Evolutionary conservation across 1,139 yeast species (phyloP), one percentile per base, ranked within the genome.

Genomic region (Protomyces lactucae-debilis): DNA sequence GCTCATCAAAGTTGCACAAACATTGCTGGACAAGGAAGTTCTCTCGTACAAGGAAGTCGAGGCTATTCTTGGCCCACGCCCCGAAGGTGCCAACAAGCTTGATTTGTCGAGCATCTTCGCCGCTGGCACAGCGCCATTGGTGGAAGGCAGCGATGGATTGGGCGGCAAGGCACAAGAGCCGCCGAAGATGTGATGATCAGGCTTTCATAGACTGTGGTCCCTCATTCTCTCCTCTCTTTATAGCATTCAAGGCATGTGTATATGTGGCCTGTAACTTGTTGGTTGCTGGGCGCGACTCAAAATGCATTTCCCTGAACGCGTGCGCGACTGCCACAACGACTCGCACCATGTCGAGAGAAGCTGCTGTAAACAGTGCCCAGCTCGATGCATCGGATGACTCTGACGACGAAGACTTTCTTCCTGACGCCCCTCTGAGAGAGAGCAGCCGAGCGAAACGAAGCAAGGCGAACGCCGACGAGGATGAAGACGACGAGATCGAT

Each of bases 31-130:
- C 67, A 92, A 91, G 74, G 98, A 92, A 74, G 93, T 88, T 46
- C 83, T 92, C 55, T 88, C 95, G 1, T 83, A 97, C 74, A 93
- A 88, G 70, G 98, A 92, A 75, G 89, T 92, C 93, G 85, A 90
- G 67, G 80, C 91, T 69, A 76, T 92, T 61, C 80, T 92, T 61
- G 98, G 98, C 1, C 87, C 88, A 71, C 82, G 98, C 69, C 97
- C 97, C 12, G 92, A 51, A 4, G 61, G 57, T 6, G 57, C 61
- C 43, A 61, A 61, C 35, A 45, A 54, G 36, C 45, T 61, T 36
- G 65, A 61, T 35, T 52, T 61, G 16, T 32, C 51, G 16, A 53
- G 55, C 28, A 61, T 61, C 52, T 54, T 61, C 39, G 65, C 61
- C 12, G 63, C 63, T 25, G 57, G 57, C 35, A 39, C 63, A 9